These are phyloP conservation scores for Boletus rubroflammeus DNA, from an alignment of 768 basidiomycete genomes.

Conservation along the genomic window DNA sequence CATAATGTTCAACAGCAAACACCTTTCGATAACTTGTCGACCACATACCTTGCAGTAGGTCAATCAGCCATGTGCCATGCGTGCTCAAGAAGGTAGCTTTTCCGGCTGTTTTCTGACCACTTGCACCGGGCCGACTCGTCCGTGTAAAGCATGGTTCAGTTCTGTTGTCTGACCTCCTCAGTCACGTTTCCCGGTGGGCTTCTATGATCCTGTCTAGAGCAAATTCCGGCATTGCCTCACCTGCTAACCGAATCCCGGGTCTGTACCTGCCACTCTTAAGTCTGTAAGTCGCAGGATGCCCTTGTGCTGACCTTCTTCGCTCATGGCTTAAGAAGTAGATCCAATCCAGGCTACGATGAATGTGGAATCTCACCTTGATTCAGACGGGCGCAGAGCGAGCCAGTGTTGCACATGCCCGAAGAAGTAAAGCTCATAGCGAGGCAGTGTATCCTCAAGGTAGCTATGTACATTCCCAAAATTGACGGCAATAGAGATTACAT, in stretches of 20 bases:
- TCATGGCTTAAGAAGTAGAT: background rate
- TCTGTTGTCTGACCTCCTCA: background rate
- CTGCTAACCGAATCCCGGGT: background rate
- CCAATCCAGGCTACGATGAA: background rate
- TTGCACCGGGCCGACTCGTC: background rate
- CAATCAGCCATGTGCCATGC: too few species aligned
- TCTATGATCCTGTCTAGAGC: background rate
- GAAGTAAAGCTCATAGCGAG: slow-evolving; percentile 1
- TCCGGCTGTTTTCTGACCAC: background rate
- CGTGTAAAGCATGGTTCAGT: background rate
- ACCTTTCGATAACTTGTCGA: too few species aligned
- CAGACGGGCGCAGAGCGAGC: background rate
- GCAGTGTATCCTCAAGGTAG: slow-evolving; percentile 10
- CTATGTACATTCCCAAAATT: background rate
- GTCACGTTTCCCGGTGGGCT: background rate
- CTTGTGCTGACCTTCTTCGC: background rate
- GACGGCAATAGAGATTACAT: background rate
- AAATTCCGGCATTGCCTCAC: background rate
- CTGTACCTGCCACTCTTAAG: background rate
- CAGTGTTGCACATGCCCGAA: background rate
- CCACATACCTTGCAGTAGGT: too few species aligned
- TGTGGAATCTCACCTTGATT: background rate
- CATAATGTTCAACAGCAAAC: too few species aligned
- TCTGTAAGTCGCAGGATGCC: background rate
- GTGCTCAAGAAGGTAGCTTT: too few species aligned